Evolutionary conservation across 2,329 filamentous ascomycete genomes (phyloP).

Genomic region (Diplodia seriata): DNA sequence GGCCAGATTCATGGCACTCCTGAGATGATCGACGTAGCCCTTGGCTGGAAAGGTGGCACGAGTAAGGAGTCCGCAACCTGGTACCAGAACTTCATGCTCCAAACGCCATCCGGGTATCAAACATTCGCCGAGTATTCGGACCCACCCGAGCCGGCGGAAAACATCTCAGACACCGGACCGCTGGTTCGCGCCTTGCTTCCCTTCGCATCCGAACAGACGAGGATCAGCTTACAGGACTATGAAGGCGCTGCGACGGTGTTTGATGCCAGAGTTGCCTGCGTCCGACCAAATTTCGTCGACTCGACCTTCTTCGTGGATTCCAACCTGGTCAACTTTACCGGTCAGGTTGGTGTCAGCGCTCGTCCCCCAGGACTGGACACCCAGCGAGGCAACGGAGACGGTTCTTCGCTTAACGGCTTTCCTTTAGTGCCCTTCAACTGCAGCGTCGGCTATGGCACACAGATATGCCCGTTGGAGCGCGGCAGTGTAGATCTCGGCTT

Average conservation of each 20-base stretch:
- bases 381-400: background rate
- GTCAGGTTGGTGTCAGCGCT: background rate
- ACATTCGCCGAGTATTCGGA: constrained; percentile 11
- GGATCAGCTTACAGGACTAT: background rate
- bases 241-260: background rate
- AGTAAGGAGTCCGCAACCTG: background rate
- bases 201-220: constrained; percentile 3
- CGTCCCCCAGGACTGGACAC: background rate
- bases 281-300: constrained; percentile 7
- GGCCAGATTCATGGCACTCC: background rate
- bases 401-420: background rate
- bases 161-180: constrained; percentile 9
- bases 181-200: constrained; percentile 6
- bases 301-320: constrained; percentile 1
- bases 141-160: background rate
- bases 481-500: background rate
- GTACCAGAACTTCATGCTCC: constrained; percentile 15
- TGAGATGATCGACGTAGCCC: background rate
- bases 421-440: background rate
- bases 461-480: constrained; percentile 4
- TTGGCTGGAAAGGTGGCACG: background rate
- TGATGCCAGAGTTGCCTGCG: constrained; percentile 15
- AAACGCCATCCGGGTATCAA: constrained; percentile 10
- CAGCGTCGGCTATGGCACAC: constrained; percentile 5
- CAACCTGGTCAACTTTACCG: background rate